Evolutionary conservation across 2,329 filamentous ascomycete species (phyloP).

Genomic region (Fusarium sp.): DNA sequence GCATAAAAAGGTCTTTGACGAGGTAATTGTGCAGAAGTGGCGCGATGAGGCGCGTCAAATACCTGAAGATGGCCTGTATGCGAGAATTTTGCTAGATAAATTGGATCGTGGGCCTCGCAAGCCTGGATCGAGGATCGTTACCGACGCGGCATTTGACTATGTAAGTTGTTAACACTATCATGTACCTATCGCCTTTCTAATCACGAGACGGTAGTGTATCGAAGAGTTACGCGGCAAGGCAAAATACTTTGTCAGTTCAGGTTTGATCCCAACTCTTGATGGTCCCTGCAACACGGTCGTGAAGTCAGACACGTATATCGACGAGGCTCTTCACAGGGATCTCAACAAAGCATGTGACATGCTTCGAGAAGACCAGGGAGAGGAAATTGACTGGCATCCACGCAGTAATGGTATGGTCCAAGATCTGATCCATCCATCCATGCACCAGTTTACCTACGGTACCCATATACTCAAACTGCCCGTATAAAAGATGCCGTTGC

Average conservation of each 20-base stretch:
- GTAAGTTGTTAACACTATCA: background rate
- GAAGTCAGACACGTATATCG: constrained; percentile 1
- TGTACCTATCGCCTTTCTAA: rapidly evolving
- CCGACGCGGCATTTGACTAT: background rate
- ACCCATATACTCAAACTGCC: background rate
- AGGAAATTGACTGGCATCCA: constrained; percentile 1
- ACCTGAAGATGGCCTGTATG: background rate
- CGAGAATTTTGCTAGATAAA: background rate
- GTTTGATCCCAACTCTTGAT: background rate
- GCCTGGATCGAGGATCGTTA: background rate
- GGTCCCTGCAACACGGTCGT: background rate
- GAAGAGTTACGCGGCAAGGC: background rate
- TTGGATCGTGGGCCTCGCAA: background rate
- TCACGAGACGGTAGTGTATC: background rate
- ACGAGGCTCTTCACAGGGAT: background rate
- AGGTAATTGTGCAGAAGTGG: constrained; percentile 7
- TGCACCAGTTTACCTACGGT: constrained; percentile 5
- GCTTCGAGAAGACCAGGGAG: background rate
- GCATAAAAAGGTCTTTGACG: constrained; percentile 35
- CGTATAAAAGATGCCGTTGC: background rate
- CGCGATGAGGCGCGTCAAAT: background rate
- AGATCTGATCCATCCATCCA: constrained; percentile 7
- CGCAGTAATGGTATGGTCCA: constrained; percentile 3
- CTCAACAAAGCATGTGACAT: background rate
- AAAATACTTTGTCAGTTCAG: background rate